Percentiles rank a stretch among this genome's conserved stretches.
Evolutionary conservation across 495 filamentous ascomycete genomes (phyloP).

Genomic region (Cercophora samala): DNA sequence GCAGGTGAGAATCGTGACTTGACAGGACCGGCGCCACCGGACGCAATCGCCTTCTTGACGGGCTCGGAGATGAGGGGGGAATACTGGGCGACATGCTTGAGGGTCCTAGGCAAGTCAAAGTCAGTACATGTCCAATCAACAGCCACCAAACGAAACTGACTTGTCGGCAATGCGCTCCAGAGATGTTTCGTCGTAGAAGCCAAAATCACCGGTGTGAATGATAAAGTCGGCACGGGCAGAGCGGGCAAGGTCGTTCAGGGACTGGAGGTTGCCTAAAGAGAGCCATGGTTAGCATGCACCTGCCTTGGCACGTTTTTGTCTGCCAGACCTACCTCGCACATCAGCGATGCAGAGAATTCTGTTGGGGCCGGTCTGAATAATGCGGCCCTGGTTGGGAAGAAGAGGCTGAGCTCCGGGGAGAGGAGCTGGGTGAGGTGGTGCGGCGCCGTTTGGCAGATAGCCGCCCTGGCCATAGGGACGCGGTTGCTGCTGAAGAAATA

Average conservation of each 20-base stretch:
- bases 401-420: conserved; percentile 53
- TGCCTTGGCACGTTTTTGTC: not conserved
- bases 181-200: conserved; percentile 96
- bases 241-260: conserved; percentile 92
- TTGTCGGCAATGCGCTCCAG: conserved; percentile 98
- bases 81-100: conserved; percentile 98
- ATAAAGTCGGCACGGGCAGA: conserved; percentile 92
- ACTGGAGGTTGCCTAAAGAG: conserved; percentile 81
- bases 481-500: conserved; percentile 32
- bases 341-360: conserved; percentile 95
- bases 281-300: conserved; percentile 9
- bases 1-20: conserved; percentile 75
- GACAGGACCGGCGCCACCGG: conserved; percentile 58
- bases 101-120: conserved; percentile 58
- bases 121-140: conserved; percentile 18
- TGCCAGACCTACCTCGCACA: conserved; percentile 72
- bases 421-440: conserved; percentile 42
- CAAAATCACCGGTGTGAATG: conserved; percentile 98
- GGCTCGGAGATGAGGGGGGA: conserved; percentile 87
- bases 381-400: conserved; percentile 56
- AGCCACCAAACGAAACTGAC: conserved; percentile 53
- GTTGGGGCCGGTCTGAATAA: conserved; percentile 80
- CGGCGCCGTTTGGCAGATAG: conserved; percentile 55
- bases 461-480: conserved; percentile 43
- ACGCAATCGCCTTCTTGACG: conserved; percentile 77